Base-by-base conservation (phyloP, 148 eudicot genomes). In the Fallopia convolvulus region DNA sequence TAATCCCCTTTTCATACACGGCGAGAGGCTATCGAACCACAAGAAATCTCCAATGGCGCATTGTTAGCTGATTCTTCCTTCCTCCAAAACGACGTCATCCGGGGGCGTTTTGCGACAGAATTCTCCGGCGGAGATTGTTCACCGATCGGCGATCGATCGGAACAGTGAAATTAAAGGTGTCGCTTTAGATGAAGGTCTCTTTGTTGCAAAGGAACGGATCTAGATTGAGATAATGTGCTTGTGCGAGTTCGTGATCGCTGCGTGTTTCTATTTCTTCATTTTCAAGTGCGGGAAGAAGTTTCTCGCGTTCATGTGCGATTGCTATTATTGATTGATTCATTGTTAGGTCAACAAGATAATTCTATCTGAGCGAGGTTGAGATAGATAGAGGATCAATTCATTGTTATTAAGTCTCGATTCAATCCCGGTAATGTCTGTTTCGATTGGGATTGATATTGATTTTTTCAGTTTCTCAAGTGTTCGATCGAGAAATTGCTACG, bases 231-330 rank as follows among this genome's bases (percentile, higher is more conserved):
- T 7, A 68, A 68, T 68, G 72, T 23, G 6, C 3, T 36, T 68
- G 72, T 68, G 72, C 46, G 72, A 68, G 72, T 68, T 68, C 46
- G 72, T 68, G 12, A 68, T 68, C 1, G 72, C 72, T 15, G 72
- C 72, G 17, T 68, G 72, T 36, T 6, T 68, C 1, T 68, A 68
- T 39, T 68, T 68, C 72, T 68, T 68, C 72, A 68, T 68, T 1
- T 68, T 68, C 46, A 68, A 68, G 44, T 68, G 72, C 72, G 72
- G 72, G 72, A 68, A 68, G 44, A 68, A 68, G 44, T 68, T 68
- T 21, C 72, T 68, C 10, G 14, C 72, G 44, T 68, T 68, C 72
- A 68, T 68, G 72, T 68, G 72, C 72, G 72, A 68, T 68, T 68
- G 72, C n/a, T 68, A 33, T 14, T 14, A 26, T 26, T 68, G n/a